Evolutionary conservation across 176 grass and related monocot species (phyloP).

Genomic region (Musa schizocarpa): DNA sequence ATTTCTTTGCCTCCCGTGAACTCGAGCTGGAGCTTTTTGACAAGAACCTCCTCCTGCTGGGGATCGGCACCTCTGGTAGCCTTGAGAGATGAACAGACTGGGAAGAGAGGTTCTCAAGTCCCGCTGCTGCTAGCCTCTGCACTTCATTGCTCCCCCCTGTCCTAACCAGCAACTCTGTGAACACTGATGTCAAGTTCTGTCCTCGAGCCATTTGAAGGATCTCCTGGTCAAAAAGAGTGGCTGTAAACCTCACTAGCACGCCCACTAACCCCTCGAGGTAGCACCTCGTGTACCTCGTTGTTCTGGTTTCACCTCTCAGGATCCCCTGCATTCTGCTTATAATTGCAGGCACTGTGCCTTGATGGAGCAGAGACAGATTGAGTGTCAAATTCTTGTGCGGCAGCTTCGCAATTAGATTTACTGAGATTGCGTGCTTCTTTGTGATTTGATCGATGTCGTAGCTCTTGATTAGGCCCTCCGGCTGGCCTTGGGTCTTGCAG

Average conservation of each 20-base stretch:
- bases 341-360: slow-evolving; percentile 26
- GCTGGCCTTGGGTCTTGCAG: slow-evolving; percentile 53
- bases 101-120: slow-evolving; percentile 66
- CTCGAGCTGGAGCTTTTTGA: slow-evolving; percentile 31
- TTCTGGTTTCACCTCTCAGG: slow-evolving; percentile 41
- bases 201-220: slow-evolving; percentile 49
- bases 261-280: slow-evolving; percentile 75
- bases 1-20: background rate
- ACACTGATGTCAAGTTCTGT: slow-evolving; percentile 43
- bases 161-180: slow-evolving; percentile 50
- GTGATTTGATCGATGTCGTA: slow-evolving; percentile 34
- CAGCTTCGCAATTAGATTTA: slow-evolving; percentile 49
- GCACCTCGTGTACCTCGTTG: slow-evolving; percentile 39
- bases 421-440: slow-evolving; percentile 53
- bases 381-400: slow-evolving; percentile 57
- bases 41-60: slow-evolving; percentile 50
- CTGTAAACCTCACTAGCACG: slow-evolving; percentile 49
- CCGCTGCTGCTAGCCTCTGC: slow-evolving; percentile 54
- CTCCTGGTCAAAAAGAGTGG: slow-evolving; percentile 54
- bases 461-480: slow-evolving; percentile 43
- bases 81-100: slow-evolving; percentile 45
- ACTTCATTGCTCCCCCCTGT: slow-evolving; percentile 54
- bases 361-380: slow-evolving; percentile 51
- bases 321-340: slow-evolving; percentile 63
- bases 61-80: slow-evolving; percentile 18